Conservation (phyloP, 441 rosid genomes). For the Erodium moschatum region DNA sequence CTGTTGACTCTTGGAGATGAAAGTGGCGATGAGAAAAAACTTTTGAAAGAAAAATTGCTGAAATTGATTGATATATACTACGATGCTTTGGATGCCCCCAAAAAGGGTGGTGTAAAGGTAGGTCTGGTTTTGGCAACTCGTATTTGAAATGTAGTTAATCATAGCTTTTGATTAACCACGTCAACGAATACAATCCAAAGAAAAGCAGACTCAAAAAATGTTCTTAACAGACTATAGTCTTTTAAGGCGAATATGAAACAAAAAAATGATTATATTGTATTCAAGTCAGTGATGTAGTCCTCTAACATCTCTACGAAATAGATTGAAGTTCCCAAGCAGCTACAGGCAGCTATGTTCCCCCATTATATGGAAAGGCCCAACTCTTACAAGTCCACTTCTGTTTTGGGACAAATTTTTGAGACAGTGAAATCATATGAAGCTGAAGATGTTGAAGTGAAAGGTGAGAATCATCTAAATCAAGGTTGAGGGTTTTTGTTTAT, state of each 20-base stretch:
- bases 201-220: background rate
- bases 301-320: slow-evolving; percentile 18
- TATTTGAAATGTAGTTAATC: background rate
- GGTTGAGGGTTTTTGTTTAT: background rate
- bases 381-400: slow-evolving; percentile 46
- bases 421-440: slow-evolving; percentile 27
- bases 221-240: too few species aligned
- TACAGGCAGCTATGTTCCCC: slow-evolving; percentile 43
- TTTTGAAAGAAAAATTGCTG: slow-evolving; percentile 29
- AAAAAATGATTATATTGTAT: background rate
- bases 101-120: slow-evolving; percentile 31
- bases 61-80: slow-evolving; percentile 48
- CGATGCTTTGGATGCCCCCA: slow-evolving; percentile 81
- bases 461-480: slow-evolving; percentile 22
- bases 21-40: slow-evolving; percentile 28
- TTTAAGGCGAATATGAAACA: too few species aligned
- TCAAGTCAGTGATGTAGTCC: background rate
- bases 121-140: background rate
- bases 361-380: slow-evolving; percentile 45
- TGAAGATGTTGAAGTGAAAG: slow-evolving; percentile 22
- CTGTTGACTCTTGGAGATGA: slow-evolving; percentile 36
- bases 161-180: too few species aligned
- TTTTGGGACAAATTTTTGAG: slow-evolving; percentile 62
- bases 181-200: background rate
- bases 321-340: slow-evolving; percentile 38